Conservation (phyloP, 768 basidiomycete species). For the Clavaria fumosa region DNA sequence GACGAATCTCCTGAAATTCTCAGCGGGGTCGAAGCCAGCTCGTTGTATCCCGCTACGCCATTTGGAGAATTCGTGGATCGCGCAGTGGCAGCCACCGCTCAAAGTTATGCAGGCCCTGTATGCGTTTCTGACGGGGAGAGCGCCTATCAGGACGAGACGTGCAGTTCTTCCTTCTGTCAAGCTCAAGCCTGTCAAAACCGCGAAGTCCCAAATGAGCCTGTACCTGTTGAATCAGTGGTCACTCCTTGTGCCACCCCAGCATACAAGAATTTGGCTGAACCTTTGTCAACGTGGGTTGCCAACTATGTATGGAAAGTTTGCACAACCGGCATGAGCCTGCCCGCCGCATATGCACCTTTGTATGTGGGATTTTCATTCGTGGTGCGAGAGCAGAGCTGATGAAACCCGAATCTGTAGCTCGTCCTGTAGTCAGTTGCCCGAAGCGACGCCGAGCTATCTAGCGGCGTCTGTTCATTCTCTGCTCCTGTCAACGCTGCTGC, state of each 20-base stretch:
- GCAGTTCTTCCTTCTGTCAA: slow-evolving; percentile 12
- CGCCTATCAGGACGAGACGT: slow-evolving; percentile 10
- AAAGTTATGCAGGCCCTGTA: not conserved
- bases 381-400: too few relatives aligned
- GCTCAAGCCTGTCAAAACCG: slow-evolving; percentile 5
- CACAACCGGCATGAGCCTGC: slow-evolving; percentile 51
- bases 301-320: slow-evolving; percentile 73
- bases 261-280: slow-evolving; percentile 63
- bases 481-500: slow-evolving; percentile 62
- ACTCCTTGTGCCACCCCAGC: slow-evolving; percentile 35
- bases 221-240: slow-evolving; percentile 26
- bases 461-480: slow-evolving; percentile 53
- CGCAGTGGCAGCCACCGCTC: slow-evolving; percentile 33
- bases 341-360: slow-evolving; percentile 34
- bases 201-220: slow-evolving; percentile 25
- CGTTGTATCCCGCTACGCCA: slow-evolving; percentile 60
- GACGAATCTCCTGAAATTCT: slow-evolving; percentile 48
- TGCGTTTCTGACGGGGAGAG: slow-evolving; percentile 6
- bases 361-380: slow-evolving; percentile 22
- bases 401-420: slow-evolving; percentile 17
- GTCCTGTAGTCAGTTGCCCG: slow-evolving; percentile 26
- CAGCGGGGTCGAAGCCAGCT: slow-evolving; percentile 49
- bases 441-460: slow-evolving; percentile 36
- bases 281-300: slow-evolving; percentile 66
- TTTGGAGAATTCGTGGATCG: slow-evolving; percentile 66